A percentile compares a stretch with the other conserved stretches of the same genome.
Evolutionary conservation across 1,139 yeast species (phyloP).

Genomic region (Insectozyma bohioensis): DNA sequence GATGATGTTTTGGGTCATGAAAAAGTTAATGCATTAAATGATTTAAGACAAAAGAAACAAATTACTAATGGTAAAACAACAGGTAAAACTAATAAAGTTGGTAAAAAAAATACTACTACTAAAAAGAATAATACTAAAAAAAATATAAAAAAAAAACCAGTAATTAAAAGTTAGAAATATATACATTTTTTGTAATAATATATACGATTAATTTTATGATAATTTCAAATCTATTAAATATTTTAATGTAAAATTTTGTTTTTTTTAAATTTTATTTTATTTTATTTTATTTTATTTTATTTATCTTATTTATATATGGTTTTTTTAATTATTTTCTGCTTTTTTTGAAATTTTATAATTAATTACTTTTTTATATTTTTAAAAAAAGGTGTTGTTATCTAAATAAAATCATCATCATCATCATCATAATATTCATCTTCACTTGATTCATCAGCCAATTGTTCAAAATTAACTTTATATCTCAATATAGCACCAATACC

Average conservation of each 20-base stretch:
- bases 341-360: constrained; percentile 1
- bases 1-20: constrained; percentile 69
- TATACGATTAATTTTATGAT: too few relatives aligned
- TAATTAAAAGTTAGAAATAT: constrained; percentile 1
- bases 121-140: constrained; percentile 4
- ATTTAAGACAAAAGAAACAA: constrained; percentile 40
- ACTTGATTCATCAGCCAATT: constrained; percentile 83
- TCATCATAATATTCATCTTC: constrained; percentile 84
- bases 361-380: neutral
- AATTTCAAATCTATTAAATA: too few relatives aligned
- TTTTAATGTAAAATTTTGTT: too few relatives aligned
- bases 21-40: constrained; percentile 68
- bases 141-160: constrained; percentile 3
- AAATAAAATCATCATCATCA: constrained; percentile 56
- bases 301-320: too few relatives aligned
- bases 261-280: too few relatives aligned
- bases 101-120: constrained; percentile 6
- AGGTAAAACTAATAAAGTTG: constrained; percentile 12
- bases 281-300: too few relatives aligned
- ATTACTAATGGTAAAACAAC: constrained; percentile 17
- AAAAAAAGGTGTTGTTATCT: constrained; percentile 16
- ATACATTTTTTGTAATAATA: too few relatives aligned
- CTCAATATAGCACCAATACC: constrained; percentile 96
- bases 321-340: too few relatives aligned
- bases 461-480: constrained; percentile 95